Percentiles rank a stretch among this genome's conserved stretches.
Conservation (phyloP, 345 rosid genomes). For the Eucalyptus erythrocorys region DNA sequence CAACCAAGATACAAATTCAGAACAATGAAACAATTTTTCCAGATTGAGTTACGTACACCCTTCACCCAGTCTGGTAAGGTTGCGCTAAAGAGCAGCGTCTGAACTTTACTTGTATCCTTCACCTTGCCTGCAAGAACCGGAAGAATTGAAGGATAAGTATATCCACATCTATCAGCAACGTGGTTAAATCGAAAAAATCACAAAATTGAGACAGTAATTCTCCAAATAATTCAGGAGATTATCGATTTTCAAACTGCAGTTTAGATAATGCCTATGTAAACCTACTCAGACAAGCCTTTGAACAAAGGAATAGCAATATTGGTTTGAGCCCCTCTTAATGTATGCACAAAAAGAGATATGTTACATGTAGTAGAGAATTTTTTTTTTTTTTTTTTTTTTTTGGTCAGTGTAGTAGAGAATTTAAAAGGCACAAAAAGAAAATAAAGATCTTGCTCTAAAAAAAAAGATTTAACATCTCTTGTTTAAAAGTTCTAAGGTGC, state of each 20-base stretch:
- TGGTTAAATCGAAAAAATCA: not conserved
- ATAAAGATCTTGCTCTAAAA: not conserved
- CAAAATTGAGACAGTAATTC: not conserved
- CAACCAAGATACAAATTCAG: not conserved
- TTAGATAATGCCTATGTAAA: not conserved
- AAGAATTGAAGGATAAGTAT: not conserved
- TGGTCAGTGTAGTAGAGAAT: not conserved
- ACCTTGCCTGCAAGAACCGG: conserved; percentile 60
- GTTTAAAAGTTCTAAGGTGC: not conserved
- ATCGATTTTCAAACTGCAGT: not conserved
- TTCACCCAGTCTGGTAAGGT: conserved; percentile 90
- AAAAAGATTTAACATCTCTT: not conserved
- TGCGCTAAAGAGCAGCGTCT: conserved; percentile 98
- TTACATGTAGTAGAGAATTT: not conserved
- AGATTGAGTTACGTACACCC: conserved; percentile 27
- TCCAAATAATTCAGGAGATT: not conserved
- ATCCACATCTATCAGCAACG: not conserved
- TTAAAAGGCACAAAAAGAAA: not conserved
- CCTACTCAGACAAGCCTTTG: not conserved
- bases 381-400: too few relatives aligned
- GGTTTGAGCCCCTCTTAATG: not conserved
- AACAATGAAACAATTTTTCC: not conserved
- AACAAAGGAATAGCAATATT: not conserved
- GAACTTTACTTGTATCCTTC: conserved; percentile 70
- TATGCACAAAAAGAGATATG: not conserved